Base-by-base conservation (phyloP, 257 asterid genomes). In the Cruciata laevipes region DNA sequence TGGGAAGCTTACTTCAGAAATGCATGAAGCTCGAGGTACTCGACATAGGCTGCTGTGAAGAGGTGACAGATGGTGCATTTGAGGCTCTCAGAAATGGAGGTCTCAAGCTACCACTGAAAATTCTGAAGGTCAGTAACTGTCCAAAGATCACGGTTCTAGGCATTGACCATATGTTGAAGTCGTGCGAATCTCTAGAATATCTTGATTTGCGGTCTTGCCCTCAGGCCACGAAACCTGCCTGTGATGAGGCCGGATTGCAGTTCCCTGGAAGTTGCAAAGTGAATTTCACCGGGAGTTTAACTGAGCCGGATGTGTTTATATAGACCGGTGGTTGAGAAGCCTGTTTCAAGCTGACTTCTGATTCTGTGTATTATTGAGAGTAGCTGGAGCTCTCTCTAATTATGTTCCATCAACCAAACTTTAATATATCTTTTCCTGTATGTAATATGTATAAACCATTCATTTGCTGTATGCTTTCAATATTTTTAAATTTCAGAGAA, bases 41-140 rank as follows among this genome's bases (percentile, higher is more conserved):
- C 33, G 96, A 90, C 69, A 82, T 93, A 64, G 95, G 95, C 9
- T 93, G 94, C 80, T 93, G 99, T 68, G 99, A 93, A 80, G 89
- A 86, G 77, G 73, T 88, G 47, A 83, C 89, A 1, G 99, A 93
- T 78, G 87, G 82, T 61, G 96, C 96, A 53, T 93, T 93, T 70
- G 84, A 71, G 73, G 84, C 86, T 49, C 70, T 90, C 53, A 94
- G 86, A 59, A 75, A 63, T 27, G 86, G 78, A 40, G 74, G 72
- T 67, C 53, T 55, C 37, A 80, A 81, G 77, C 77, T 78, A 77
- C 78, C 74, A 40, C 73, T 93, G 84, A 88, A 81, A 76, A 73
- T 85, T 71, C 74, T 93, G 76, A 88, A 88, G 87, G 70, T 86
- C 61, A 88, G 91, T 63, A 85, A 88, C 69, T 93, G 99, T 73